Conservation (phyloP, 1,284 basidiomycete species). For the Coniferiporia weirii region DNA sequence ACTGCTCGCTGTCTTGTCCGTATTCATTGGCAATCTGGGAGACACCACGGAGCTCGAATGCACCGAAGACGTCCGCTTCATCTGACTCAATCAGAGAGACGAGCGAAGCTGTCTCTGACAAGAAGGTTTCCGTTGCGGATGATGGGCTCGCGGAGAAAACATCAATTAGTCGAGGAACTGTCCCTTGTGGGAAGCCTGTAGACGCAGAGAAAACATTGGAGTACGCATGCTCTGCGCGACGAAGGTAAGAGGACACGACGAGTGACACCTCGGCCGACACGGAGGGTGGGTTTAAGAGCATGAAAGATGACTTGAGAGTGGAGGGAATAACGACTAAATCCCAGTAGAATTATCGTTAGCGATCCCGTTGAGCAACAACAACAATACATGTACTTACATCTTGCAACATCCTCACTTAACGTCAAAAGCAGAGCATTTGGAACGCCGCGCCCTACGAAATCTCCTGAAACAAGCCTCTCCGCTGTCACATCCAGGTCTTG, state of each 20-base stretch:
- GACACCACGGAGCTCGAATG: constrained; percentile 45
- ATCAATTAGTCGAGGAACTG: constrained; percentile 35
- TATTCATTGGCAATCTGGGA: constrained; percentile 32
- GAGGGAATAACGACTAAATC: constrained; percentile 46
- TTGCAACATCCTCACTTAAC: constrained; percentile 50
- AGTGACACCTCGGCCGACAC: constrained; percentile 36
- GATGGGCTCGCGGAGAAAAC: constrained; percentile 35
- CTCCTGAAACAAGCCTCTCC: constrained; percentile 29
- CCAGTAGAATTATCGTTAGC: constrained; percentile 11
- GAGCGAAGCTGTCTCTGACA: constrained; percentile 40
- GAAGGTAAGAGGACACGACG: constrained; percentile 49
- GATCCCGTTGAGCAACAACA: background rate
- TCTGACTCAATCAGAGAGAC: constrained; percentile 46
- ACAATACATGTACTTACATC: constrained; percentile 38
- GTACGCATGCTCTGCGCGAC: constrained; percentile 54
- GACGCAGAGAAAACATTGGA: constrained; percentile 40
- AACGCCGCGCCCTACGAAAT: constrained; percentile 55
- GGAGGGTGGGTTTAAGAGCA: constrained; percentile 25
- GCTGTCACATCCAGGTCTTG: constrained; percentile 28
- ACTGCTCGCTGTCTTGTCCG: constrained; percentile 47
- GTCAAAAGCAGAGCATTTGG: constrained; percentile 50
- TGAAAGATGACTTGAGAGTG: constrained; percentile 41
- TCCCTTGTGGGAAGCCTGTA: constrained; percentile 24
- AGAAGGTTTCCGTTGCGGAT: constrained; percentile 35
- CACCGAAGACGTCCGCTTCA: constrained; percentile 45